phyloP scores from a whole-genome alignment of 129 eudicot species.

The Centaurea solstitialis region DNA sequence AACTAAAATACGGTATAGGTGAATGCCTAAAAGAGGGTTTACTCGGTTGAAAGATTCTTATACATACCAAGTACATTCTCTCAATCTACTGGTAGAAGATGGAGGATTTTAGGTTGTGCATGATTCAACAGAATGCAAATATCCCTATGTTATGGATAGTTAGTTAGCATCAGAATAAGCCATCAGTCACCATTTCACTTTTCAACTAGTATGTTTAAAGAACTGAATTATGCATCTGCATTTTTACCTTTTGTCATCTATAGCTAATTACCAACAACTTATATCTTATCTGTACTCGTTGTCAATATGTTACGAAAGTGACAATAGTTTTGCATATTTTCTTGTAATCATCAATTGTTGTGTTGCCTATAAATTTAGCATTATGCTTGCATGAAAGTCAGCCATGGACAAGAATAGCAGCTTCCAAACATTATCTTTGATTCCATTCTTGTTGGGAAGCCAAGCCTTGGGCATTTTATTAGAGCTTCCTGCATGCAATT shows the following conservation, averaged over 20 bases:
- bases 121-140: neutral
- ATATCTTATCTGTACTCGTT: neutral
- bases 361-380: neutral
- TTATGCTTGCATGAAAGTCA: neutral
- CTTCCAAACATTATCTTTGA: neutral
- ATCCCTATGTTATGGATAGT: constrained; percentile 18
- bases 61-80: neutral
- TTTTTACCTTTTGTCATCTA: too few species aligned
- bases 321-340: neutral
- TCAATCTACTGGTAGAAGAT: neutral
- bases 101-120: constrained; percentile 10
- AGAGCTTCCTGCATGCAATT: neutral
- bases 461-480: too few species aligned
- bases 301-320: neutral
- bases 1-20: constrained; percentile 54
- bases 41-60: constrained; percentile 41
- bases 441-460: neutral
- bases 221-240: constrained; percentile 10
- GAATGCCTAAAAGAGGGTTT: constrained; percentile 60
- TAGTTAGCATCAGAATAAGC: constrained; percentile 8
- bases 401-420: neutral
- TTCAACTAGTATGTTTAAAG: constrained; percentile 5
- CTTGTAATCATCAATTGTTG: neutral
- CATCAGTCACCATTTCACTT: neutral
- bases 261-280: too few species aligned